A percentile compares a stretch with the other conserved stretches of the same genome.
These are phyloP conservation scores for Dactylellina haptotyla DNA, from an alignment of 2,329 filamentous ascomycete genomes.

Conservation along the genomic window DNA sequence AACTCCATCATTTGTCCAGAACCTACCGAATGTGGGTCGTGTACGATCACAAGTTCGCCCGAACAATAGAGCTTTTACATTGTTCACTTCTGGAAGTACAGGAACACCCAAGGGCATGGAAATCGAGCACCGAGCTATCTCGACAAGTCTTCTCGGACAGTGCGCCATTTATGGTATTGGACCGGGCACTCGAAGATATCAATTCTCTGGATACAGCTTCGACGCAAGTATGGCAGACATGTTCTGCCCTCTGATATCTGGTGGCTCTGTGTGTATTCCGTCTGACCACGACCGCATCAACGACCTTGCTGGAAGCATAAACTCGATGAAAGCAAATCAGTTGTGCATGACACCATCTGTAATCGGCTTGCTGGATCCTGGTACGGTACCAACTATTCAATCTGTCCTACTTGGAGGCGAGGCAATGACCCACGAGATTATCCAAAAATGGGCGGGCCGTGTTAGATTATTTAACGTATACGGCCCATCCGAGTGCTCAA, in stretches of 20 bases:
- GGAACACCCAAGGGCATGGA: constrained; percentile 73
- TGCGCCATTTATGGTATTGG: constrained; percentile 63
- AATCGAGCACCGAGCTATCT: constrained; percentile 65
- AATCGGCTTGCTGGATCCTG: constrained; percentile 64
- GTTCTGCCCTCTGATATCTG: constrained; percentile 66
- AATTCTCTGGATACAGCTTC: constrained; percentile 68
- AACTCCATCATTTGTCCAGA: too few relatives aligned
- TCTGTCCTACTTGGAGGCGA: constrained; percentile 67
- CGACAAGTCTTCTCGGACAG: constrained; percentile 64
- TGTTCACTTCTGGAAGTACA: constrained; percentile 74
- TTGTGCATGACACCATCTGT: constrained; percentile 67
- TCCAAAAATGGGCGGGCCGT: constrained; percentile 60
- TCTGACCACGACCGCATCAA: constrained; percentile 68
- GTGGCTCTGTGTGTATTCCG: constrained; percentile 68
- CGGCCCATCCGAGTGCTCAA: constrained; percentile 63
- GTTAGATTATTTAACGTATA: constrained; percentile 63
- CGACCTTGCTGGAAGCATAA: constrained; percentile 63
- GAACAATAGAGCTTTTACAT: constrained; percentile 66
- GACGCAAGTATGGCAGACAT: constrained; percentile 69
- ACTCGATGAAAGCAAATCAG: constrained; percentile 64
- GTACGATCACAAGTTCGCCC: constrained; percentile 53
- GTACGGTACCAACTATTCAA: constrained; percentile 65
- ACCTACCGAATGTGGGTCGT: constrained; percentile 1
- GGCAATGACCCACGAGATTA: constrained; percentile 64
- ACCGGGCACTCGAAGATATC: constrained; percentile 63